Percentiles rank a stretch among this genome's conserved stretches.
Conservation (phyloP, 371 early-diverging fungal species). For the Conidiobolus incongruus region DNA sequence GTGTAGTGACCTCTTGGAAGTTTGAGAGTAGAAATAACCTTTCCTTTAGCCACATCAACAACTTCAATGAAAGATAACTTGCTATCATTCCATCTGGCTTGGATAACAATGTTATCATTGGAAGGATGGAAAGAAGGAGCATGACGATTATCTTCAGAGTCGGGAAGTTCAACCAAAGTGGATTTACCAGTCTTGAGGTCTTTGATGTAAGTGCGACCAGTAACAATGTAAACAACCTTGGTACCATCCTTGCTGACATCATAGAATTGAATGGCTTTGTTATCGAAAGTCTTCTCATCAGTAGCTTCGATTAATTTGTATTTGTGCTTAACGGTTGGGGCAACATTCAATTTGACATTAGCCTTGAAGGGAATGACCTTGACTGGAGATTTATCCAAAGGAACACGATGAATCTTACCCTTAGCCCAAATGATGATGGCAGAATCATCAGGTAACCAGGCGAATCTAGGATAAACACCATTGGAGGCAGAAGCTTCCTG, state of each 20-base stretch:
- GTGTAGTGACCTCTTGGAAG: background rate
- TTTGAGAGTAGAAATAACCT: background rate
- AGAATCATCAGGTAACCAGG: no score
- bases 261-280: background rate
- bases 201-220: background rate
- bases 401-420: no score
- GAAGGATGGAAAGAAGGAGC: no score
- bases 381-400: no score
- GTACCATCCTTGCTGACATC: background rate
- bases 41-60: background rate
- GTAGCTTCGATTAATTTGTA: background rate
- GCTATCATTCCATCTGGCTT: no score
- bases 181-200: background rate
- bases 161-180: no score
- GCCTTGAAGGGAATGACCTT: background rate
- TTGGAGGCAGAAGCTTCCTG: constrained; percentile 1
- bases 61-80: background rate
- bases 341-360: background rate
- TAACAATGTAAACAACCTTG: background rate
- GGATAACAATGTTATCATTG: no score
- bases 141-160: no score
- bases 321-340: background rate
- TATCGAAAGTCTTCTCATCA: background rate
- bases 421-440: no score
- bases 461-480: constrained; percentile 2